Conservation (phyloP, 345 rosid species). For the Isatis tinctoria region DNA sequence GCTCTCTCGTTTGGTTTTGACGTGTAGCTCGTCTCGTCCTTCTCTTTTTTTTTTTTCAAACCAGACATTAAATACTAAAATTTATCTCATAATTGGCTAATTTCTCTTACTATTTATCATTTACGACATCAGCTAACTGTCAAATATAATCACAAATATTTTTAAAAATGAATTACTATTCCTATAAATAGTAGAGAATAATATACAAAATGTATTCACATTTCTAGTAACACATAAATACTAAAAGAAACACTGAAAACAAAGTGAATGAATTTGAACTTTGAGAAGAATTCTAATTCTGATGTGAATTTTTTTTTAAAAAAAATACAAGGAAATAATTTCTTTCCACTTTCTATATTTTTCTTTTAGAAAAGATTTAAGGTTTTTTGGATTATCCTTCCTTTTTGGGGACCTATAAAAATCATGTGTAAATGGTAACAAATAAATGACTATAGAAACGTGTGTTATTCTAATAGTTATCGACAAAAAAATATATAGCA, state of each 20-base stretch:
- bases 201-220: too few relatives aligned
- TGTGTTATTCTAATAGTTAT: neutral
- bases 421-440: neutral
- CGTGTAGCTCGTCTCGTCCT: neutral
- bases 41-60: neutral
- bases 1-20: too few relatives aligned
- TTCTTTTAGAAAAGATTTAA: too few relatives aligned
- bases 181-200: too few relatives aligned
- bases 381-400: neutral
- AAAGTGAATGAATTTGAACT: too few relatives aligned
- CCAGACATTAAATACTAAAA: neutral
- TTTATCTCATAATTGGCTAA: neutral
- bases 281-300: too few relatives aligned
- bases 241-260: too few relatives aligned
- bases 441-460: neutral
- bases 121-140: neutral
- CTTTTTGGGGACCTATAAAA: neutral
- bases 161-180: too few relatives aligned
- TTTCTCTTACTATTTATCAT: neutral
- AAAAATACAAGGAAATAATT: too few relatives aligned
- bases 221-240: too few relatives aligned
- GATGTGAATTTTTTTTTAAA: too few relatives aligned
- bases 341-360: neutral
- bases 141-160: too few relatives aligned
- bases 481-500: neutral